Evolutionary conservation across 208 protist species (phyloP), one percentile per base, ranked within the genome.

Genomic region (Acanthamoeba lenticulata): DNA sequence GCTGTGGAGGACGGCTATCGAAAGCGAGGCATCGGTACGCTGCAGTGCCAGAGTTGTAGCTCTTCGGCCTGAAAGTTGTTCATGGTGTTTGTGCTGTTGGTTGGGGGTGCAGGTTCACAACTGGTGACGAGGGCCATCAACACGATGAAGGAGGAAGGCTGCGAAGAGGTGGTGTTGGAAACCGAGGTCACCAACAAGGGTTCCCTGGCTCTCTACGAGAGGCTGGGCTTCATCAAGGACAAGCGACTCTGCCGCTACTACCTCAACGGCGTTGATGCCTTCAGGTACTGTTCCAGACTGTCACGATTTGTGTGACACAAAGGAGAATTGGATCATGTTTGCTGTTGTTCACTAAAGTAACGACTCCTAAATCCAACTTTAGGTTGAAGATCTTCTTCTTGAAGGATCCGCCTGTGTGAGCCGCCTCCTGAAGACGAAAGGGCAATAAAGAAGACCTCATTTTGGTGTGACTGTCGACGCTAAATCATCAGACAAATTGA

Each of bases 131-230:
- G 97, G 52, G 98, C 98, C 2, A 97, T 99, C 88, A 96, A 98
- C 38, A 95, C 97, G n/a, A 99, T 99, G 98, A 96, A 95, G 90
- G 94, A 96, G 67, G 98, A 99, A 57, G 97, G 96, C 44, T 99
- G 98, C 90, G 96, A 97, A 44, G 97, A 97, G 81, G 89, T 99
- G 21, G 99, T 99, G 60, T 97, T 99, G 55, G 99, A 99, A 95
- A 99, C 98, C 1, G 98, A 99, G 32, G 96, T 97, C 29, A 97
- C 90, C 3, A 99, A 99, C 94, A 90, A 27, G n/a, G 97, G 97
- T 29, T 99, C 99, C 0, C 96, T 99, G 49, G 81, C 94, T 27
- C 96, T 99, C 24, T 99, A 99, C 96, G 94, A 99, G 94, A 98
- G 96, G 88, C 96, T 99, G n/a, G 99, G 99, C 60, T 99, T 99